Percentiles rank a stretch among this genome's conserved stretches.
phyloP scores from a whole-genome alignment of 805 yeast species.

The Ogataea ramenticola region DNA sequence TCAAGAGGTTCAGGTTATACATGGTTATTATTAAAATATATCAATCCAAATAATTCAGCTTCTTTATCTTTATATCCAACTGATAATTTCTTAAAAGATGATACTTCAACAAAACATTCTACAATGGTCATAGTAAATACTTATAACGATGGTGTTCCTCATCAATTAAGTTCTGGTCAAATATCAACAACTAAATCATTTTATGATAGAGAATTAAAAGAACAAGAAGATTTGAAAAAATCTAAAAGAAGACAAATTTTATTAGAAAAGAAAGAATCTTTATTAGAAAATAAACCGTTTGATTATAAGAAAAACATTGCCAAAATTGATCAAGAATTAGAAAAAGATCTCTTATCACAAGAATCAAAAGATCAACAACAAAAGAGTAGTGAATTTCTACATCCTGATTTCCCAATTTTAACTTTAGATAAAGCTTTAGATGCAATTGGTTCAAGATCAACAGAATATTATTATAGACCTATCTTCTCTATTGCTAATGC shows the following conservation, averaged over 20 bases:
- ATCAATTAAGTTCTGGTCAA: conserved; percentile 49
- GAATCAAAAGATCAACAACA: no score
- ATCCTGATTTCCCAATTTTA: conserved; percentile 14
- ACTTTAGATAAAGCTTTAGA: conserved; percentile 33
- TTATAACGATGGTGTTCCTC: conserved; percentile 86
- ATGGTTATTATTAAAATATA: conserved; percentile 68
- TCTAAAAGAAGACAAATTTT: background rate
- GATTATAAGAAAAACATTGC: conserved; percentile 1
- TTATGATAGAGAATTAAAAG: background rate
- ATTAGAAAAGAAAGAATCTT: no score
- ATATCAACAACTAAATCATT: conserved; percentile 29
- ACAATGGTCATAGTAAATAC: conserved; percentile 67
- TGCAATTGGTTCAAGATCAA: conserved; percentile 28
- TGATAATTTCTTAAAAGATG: background rate
- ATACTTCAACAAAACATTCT: conserved; percentile 25
- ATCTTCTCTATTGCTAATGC: conserved; percentile 66
- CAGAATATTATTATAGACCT: conserved; percentile 41
- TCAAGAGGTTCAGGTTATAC: conserved; percentile 87
- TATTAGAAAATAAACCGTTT: conserved; percentile 10
- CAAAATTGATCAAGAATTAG: background rate
- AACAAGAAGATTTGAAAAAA: no score
- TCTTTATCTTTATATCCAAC: background rate
- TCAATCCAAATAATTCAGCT: background rate
- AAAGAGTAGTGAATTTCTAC: background rate
- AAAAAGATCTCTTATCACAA: no score